Base-by-base conservation (phyloP, 1,139 yeast species). In the Geotrichum europaeum region DNA sequence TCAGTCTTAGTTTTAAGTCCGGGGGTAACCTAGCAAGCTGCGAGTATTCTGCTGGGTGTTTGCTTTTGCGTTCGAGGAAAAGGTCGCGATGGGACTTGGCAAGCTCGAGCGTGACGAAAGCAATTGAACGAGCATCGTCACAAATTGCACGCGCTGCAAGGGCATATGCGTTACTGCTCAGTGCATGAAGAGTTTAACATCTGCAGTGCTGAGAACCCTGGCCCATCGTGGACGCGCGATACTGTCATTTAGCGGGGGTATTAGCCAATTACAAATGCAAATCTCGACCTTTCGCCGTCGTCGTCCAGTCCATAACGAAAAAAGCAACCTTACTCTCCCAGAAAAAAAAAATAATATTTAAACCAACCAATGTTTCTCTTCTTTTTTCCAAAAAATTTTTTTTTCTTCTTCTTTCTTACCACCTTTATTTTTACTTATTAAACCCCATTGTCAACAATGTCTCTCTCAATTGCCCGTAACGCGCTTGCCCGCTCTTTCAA, bases 391-490 rank as follows among this genome's bases (percentile, higher is more conserved):
- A n/a, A n/a, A n/a, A n/a, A 9, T 25, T 15, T 28, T 34, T 20
- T n/a, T 13, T 51, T 50, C 20, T 25, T 51, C 55, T 24, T 32
- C 30, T 56, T 53, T 40, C 18, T 32, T 28, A 9, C n/a, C 22
- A 25, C 54, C 58, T 24, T 54, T 20, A 12, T 25, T 24, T 25
- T 5, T 54, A 34, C 40, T 51, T 40, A n/a, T 47, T 13, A 22
- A 32, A 18, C 15, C 28, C 59, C 12, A 32, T 7, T 40, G 43
- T 43, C 47, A 45, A 51, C 24, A 28, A 56, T 53, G 63, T 58
- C 62, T 57, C 56, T 57, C 51, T 53, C 62, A 52, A 51, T 60
- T 51, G 56, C 63, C 45, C 51, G 63, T 53, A 59, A 51, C 32
- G 28, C 62, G 22, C 53, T 62, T 45, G 58, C 57, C 56, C 62